A percentile compares a stretch with the other conserved stretches of the same genome.
phyloP scores from a whole-genome alignment of 129 eudicot species.

The carrot (Daucus carota) region DH1_v3.0 NC_030384.2:34452501-34453000 shows the following conservation, averaged over 20 bases:
- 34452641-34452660: background rate
- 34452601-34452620: background rate
- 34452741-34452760: slow-evolving; percentile 28
- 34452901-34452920: background rate
- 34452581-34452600: background rate
- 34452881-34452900: background rate
- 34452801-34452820: too few species aligned
- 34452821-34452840: background rate
- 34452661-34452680: background rate
- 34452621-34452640: background rate
- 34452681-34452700: slow-evolving; percentile 5
- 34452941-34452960: too few species aligned
- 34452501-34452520: too few species aligned
- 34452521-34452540: too few species aligned
- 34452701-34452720: background rate
- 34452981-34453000: background rate
- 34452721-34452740: slow-evolving; percentile 25
- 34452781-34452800: background rate
- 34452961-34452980: too few species aligned
- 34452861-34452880: background rate
- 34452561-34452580: background rate
- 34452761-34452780: slow-evolving; percentile 11
- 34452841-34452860: background rate
- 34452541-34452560: background rate
- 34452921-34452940: background rate